These are phyloP conservation scores for Teunomyces panamensis DNA, from an alignment of 805 yeast species.

Conservation along the genomic window DNA sequence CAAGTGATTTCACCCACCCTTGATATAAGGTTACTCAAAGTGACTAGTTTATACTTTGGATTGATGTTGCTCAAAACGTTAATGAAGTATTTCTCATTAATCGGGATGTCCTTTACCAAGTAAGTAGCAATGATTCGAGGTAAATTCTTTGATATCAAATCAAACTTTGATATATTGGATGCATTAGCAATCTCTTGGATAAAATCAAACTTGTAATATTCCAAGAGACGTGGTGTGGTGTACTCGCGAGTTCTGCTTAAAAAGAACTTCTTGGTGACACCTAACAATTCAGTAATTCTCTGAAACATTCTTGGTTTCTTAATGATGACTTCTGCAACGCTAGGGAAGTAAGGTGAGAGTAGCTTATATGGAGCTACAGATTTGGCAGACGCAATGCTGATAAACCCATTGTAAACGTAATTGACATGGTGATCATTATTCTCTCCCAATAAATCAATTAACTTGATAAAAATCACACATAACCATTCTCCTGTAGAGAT, in stretches of 20 bases:
- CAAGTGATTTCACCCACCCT: constrained; percentile 39
- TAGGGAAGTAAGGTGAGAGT: constrained; percentile 74
- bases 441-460: constrained; percentile 66
- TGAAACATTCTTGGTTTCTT: constrained; percentile 55
- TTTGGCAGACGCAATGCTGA: constrained; percentile 54
- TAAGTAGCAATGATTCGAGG: constrained; percentile 58
- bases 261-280: constrained; percentile 59
- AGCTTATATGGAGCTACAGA: constrained; percentile 73
- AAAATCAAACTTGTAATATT: constrained; percentile 60
- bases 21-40: constrained; percentile 32
- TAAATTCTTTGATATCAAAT: constrained; percentile 48
- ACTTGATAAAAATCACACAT: constrained; percentile 60
- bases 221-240: constrained; percentile 74
- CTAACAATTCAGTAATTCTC: constrained; percentile 62
- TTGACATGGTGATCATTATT: constrained; percentile 62
- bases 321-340: constrained; percentile 62
- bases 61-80: constrained; percentile 52
- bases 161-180: constrained; percentile 41
- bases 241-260: constrained; percentile 65
- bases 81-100: constrained; percentile 50
- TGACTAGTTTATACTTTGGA: constrained; percentile 40
- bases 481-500: constrained; percentile 65
- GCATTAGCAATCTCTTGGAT: constrained; percentile 61
- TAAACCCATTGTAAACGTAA: constrained; percentile 63
- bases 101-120: constrained; percentile 47